A percentile compares a stretch with the other conserved stretches of the same genome.
These are phyloP conservation scores for Cyberlindnera misumaiensis DNA, from an alignment of 805 yeast genomes.

Conservation along the genomic window DNA sequence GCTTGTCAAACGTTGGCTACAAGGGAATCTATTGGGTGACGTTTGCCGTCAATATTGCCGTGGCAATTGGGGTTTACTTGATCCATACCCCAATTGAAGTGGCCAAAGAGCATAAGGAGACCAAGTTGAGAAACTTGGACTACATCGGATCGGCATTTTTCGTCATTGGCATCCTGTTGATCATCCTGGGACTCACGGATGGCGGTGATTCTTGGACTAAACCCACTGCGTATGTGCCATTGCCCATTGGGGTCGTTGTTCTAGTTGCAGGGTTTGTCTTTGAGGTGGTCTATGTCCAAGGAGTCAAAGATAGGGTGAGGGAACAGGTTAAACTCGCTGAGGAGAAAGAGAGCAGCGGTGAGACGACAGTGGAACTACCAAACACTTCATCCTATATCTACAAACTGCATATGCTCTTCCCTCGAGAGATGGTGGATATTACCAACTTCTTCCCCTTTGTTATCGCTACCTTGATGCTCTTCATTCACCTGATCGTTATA, in stretches of 20 bases:
- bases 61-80: conserved; percentile 22
- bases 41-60: conserved; percentile 25
- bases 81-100: conserved; percentile 25
- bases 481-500: conserved; percentile 17
- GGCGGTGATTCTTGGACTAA: conserved; percentile 38
- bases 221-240: conserved; percentile 35
- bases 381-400: not conserved
- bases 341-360: not conserved
- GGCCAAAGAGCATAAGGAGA: conserved; percentile 16
- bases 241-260: conserved; percentile 32
- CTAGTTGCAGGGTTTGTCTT: conserved; percentile 22
- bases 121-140: conserved; percentile 27
- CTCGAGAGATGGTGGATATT: conserved; percentile 23
- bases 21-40: conserved; percentile 32
- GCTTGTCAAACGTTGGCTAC: conserved; percentile 31
- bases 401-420: conserved; percentile 21
- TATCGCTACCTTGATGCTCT: conserved; percentile 14
- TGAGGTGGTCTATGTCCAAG: conserved; percentile 24
- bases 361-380: not conserved
- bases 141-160: conserved; percentile 28
- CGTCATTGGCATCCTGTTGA: conserved; percentile 30
- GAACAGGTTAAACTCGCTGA: conserved; percentile 1
- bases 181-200: conserved; percentile 38
- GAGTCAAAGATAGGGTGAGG: conserved; percentile 10
- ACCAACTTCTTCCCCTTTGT: conserved; percentile 22